Percentiles rank a stretch among this genome's conserved stretches.
Conservation (phyloP, 352 stramenopile species). For the Halophytophthora polymorphica region DNA sequence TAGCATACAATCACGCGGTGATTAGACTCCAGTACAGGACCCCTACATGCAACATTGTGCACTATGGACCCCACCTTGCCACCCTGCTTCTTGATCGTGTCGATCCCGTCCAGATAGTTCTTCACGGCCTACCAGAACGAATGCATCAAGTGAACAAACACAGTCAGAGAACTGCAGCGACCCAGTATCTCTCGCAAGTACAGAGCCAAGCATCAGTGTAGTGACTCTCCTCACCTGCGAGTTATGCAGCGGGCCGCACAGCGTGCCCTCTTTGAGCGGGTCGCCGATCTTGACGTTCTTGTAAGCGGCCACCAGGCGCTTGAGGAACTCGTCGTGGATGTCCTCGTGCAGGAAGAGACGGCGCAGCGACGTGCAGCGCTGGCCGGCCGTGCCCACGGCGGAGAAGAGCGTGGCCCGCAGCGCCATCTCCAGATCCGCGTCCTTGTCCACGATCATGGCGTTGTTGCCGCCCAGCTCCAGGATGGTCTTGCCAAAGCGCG, state of each 20-base stretch:
- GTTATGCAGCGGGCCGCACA: conserved; percentile 81
- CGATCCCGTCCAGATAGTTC: conserved; percentile 82
- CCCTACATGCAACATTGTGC: too few relatives aligned
- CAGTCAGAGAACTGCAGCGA: too few relatives aligned
- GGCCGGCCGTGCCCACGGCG: conserved; percentile 89
- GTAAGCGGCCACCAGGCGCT: conserved; percentile 83
- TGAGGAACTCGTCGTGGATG: conserved; percentile 89
- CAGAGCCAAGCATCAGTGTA: not conserved
- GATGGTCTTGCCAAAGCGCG: conserved; percentile 90
- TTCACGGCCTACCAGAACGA: conserved; percentile 75
- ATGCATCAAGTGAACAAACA: too few relatives aligned
- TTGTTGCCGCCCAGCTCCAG: conserved; percentile 93
- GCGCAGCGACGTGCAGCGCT: conserved; percentile 91
- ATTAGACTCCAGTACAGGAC: too few relatives aligned
- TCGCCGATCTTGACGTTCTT: conserved; percentile 87
- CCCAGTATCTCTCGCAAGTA: not conserved
- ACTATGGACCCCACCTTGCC: conserved; percentile 63
- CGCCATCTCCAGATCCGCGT: conserved; percentile 90
- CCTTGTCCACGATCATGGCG: conserved; percentile 91
- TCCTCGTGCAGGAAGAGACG: conserved; percentile 90
- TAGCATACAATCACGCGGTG: too few relatives aligned
- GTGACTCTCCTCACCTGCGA: conserved; percentile 20
- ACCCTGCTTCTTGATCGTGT: conserved; percentile 84
- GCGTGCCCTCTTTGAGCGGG: conserved; percentile 78
- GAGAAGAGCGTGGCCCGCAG: conserved; percentile 89